These are phyloP conservation scores for Tinospora cordifolia DNA, from an alignment of 164 flowering plant species.

Conservation along the genomic window DNA sequence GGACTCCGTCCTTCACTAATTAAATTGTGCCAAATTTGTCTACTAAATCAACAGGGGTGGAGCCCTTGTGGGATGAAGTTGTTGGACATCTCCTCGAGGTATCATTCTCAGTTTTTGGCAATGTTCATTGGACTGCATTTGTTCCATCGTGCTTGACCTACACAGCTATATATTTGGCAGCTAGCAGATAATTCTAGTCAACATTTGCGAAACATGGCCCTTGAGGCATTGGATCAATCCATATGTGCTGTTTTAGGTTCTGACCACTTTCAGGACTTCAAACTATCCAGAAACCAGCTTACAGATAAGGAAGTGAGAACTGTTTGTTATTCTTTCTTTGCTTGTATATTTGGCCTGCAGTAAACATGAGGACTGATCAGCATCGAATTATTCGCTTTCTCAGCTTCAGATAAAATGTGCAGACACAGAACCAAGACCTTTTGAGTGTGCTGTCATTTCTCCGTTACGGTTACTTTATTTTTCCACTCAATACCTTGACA, in stretches of 20 bases:
- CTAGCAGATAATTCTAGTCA: slow-evolving; percentile 71
- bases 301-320: slow-evolving; percentile 37
- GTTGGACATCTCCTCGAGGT: slow-evolving; percentile 93
- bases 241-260: slow-evolving; percentile 89
- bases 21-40: slow-evolving; percentile 6
- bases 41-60: slow-evolving; percentile 52
- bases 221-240: slow-evolving; percentile 87
- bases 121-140: not conserved
- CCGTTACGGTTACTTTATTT: slow-evolving; percentile 64
- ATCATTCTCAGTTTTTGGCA: slow-evolving; percentile 7
- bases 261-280: slow-evolving; percentile 42
- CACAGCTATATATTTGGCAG: slow-evolving; percentile 38
- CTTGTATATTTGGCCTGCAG: not conserved
- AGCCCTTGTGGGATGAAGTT: slow-evolving; percentile 89
- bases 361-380: slow-evolving; percentile 6
- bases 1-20: not conserved
- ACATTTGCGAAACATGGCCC: slow-evolving; percentile 66
- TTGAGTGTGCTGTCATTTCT: slow-evolving; percentile 77
- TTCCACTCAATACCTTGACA: slow-evolving; percentile 56
- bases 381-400: slow-evolving; percentile 8
- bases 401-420: slow-evolving; percentile 29
- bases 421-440: slow-evolving; percentile 33
- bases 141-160: slow-evolving; percentile 5
- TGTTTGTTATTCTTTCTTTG: not conserved
- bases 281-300: slow-evolving; percentile 19